Conservation (phyloP, 805 yeast genomes). For the Kregervanrija fluxuum region DNA sequence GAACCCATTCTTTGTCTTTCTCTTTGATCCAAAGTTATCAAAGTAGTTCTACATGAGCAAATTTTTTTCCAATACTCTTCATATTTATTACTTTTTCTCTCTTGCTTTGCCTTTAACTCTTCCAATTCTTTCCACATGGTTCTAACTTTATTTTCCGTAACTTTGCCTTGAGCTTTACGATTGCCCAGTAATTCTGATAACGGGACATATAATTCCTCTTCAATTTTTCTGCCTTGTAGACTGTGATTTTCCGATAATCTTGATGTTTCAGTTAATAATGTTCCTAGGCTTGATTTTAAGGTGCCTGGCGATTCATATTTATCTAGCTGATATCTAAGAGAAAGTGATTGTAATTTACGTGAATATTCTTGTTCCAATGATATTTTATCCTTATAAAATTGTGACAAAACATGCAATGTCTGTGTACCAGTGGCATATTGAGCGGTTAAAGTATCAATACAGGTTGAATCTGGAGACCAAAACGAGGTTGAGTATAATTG, state of each 20-base stretch:
- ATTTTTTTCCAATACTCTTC: conserved; percentile 51
- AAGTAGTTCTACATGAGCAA: conserved; percentile 52
- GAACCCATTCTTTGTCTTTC: conserved; percentile 57
- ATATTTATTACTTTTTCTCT: conserved; percentile 39
- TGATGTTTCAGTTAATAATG: conserved; percentile 49
- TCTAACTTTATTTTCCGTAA: conserved; percentile 49
- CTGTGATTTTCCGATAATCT: conserved; percentile 51
- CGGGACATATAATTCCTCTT: conserved; percentile 44
- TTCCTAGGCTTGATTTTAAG: conserved; percentile 51
- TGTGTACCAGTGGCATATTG: conserved; percentile 53
- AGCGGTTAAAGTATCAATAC: conserved; percentile 46
- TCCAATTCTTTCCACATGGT: conserved; percentile 6
- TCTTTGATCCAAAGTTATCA: conserved; percentile 63
- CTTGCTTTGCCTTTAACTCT: conserved; percentile 30
- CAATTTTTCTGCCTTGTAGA: conserved; percentile 42
- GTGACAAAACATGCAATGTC: conserved; percentile 45
- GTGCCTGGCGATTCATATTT: conserved; percentile 46
- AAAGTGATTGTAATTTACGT: conserved; percentile 43
- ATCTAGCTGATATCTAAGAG: conserved; percentile 28
- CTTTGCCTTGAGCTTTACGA: conserved; percentile 46
- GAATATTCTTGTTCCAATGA: conserved; percentile 71
- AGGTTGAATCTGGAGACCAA: conserved; percentile 55
- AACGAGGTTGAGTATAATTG: conserved; percentile 20
- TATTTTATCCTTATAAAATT: conserved; percentile 47
- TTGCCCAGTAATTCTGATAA: conserved; percentile 44